Base-by-base conservation (phyloP, 768 basidiomycete species). In the Coprinellus aureogranulatus region DNA sequence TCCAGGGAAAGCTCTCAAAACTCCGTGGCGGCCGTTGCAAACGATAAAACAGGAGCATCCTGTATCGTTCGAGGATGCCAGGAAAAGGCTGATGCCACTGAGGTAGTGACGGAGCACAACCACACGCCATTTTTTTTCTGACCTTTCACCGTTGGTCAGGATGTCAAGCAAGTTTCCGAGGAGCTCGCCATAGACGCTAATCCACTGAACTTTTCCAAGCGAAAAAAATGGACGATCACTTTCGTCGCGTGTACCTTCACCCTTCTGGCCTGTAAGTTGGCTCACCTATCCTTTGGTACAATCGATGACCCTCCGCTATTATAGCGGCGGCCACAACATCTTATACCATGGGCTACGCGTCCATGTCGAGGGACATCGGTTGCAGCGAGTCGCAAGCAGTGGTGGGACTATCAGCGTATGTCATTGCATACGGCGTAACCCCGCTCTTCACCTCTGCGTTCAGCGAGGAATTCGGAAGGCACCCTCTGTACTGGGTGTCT, bases 391-490 rank as follows among this genome's bases (percentile, higher is more conserved):
- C 80, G 28, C 70, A 77, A 51, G 80, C 80, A 0, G 78, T 77
- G 1, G 66, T 82, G 28, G 83, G 81, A 6, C 67, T 84, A 25
- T 76, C 77, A 55, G 70, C 84, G 26, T 89, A 77, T 67, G 72
- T 81, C 0, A 64, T 89, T 5, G 87, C 86, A 2, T 89, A 89
- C 60, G 84, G 77, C 18, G 37, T 88, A 22, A 70, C 84, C 16
- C 87, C 88, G 0, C 81, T 89, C 2, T 70, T 89, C 18, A 81
- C 87, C 0, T 84, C 88, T 18, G 80, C 87, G 0, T 81, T 89
- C 61, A 88, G 86, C 64, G 88, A 90, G 64, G 88, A 90, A 63
- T 84, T 88, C 55, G 88, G 88, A 12, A 70, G 88, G 40, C 80
- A 81, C 48, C 84, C 81, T 1, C 59, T 89, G 1, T 89, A 87